phyloP scores from a whole-genome alignment of 1,284 basidiomycete genomes.

The Malassezia arunalokei region DNA sequence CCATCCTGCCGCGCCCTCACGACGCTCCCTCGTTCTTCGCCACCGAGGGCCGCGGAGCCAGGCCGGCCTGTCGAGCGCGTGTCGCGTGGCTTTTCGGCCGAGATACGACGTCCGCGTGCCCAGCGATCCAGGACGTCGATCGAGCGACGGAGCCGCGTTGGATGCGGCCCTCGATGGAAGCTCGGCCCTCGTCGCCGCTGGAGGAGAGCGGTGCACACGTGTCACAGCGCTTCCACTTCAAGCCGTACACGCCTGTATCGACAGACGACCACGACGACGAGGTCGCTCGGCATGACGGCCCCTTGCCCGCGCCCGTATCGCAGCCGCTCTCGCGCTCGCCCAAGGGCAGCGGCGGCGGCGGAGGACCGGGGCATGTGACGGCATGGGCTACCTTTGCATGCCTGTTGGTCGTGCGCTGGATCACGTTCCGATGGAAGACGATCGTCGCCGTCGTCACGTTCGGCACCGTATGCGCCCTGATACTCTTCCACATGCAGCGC shows the following conservation, averaged over 20 bases:
- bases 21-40: no score
- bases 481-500: constrained; percentile 39
- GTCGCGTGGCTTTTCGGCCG: no score
- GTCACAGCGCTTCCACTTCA: constrained; percentile 12
- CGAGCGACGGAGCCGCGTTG: no score
- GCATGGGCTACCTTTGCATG: neutral
- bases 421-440: constrained; percentile 39
- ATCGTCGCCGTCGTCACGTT: constrained; percentile 31
- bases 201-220: neutral
- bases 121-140: no score
- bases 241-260: constrained; percentile 1
- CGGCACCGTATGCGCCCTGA: constrained; percentile 30
- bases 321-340: neutral
- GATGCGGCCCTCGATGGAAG: no score
- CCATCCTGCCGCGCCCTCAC: no score
- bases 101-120: no score
- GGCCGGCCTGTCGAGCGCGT: no score
- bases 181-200: no score
- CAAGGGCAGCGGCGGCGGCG: neutral
- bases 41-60: no score
- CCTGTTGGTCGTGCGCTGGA: constrained; percentile 1
- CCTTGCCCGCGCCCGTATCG: neutral
- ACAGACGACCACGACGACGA: neutral
- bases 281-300: no score
- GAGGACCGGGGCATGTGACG: neutral